Evolutionary conservation across 192 early-diverging fungal genomes (phyloP).

Genomic region (Coemansia sp.): DNA sequence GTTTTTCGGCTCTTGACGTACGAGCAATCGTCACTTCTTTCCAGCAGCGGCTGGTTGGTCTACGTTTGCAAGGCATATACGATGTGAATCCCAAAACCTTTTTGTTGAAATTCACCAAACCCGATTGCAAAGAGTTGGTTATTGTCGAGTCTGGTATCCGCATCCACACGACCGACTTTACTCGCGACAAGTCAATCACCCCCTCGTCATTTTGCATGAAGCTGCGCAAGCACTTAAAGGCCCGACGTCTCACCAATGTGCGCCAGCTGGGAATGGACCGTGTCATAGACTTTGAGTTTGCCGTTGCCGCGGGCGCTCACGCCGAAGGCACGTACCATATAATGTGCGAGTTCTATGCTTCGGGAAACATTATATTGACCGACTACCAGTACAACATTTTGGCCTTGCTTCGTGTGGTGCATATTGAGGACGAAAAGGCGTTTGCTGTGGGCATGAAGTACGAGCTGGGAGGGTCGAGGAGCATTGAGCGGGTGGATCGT

Average conservation of each 20-base stretch:
- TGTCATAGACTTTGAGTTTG: slow-evolving; percentile 92
- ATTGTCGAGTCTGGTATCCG: slow-evolving; percentile 92
- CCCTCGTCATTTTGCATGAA: slow-evolving; percentile 89
- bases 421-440: slow-evolving; percentile 67
- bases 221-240: slow-evolving; percentile 89
- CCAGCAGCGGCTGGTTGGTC: slow-evolving; percentile 64
- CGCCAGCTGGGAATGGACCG: slow-evolving; percentile 89
- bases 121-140: slow-evolving; percentile 84
- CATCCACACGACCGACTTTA: slow-evolving; percentile 86
- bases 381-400: slow-evolving; percentile 84
- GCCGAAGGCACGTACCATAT: slow-evolving; percentile 65
- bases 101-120: slow-evolving; percentile 89
- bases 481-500: slow-evolving; percentile 59
- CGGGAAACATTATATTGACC: slow-evolving; percentile 95
- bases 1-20: slow-evolving; percentile 88
- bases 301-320: slow-evolving; percentile 36
- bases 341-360: slow-evolving; percentile 76
- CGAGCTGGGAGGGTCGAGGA: slow-evolving; percentile 21
- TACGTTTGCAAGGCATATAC: slow-evolving; percentile 95
- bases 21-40: slow-evolving; percentile 77
- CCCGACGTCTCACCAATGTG: slow-evolving; percentile 72
- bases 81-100: slow-evolving; percentile 88
- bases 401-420: slow-evolving; percentile 82
- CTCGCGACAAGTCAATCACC: slow-evolving; percentile 80
- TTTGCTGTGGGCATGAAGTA: slow-evolving; percentile 88